Evolutionary conservation across 176 grass and related monocot genomes (phyloP).

Genomic region (Carex scoparia): DNA sequence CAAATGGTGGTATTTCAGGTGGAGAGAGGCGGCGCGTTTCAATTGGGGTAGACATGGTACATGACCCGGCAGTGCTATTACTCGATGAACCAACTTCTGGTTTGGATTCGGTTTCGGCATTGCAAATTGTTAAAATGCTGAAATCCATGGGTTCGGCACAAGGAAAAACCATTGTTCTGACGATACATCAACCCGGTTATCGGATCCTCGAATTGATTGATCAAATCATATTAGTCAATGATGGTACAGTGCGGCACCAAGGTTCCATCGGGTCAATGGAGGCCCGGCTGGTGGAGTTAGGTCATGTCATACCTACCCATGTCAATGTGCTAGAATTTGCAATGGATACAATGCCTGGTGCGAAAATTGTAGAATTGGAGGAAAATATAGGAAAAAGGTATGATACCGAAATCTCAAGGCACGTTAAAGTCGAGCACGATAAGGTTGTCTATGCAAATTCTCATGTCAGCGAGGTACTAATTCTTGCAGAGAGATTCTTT

Average conservation of each 20-base stretch:
- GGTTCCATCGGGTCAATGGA: conserved; percentile 54
- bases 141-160: conserved; percentile 41
- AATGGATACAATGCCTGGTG: conserved; percentile 52
- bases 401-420: not conserved
- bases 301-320: conserved; percentile 59
- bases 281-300: conserved; percentile 39
- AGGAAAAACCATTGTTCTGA: conserved; percentile 74
- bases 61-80: conserved; percentile 73
- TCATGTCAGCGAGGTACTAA: conserved; percentile 31
- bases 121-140: conserved; percentile 82
- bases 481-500: conserved; percentile 45
- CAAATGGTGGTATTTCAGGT: conserved; percentile 44
- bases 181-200: conserved; percentile 85
- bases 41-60: conserved; percentile 79
- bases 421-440: conserved; percentile 1
- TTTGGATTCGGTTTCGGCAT: conserved; percentile 64
- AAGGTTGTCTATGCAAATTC: conserved; percentile 49
- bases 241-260: conserved; percentile 63
- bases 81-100: conserved; percentile 93
- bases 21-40: conserved; percentile 77
- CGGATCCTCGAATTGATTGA: conserved; percentile 81
- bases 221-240: conserved; percentile 63
- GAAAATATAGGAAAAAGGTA: conserved; percentile 1
- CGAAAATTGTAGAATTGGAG: conserved; percentile 10
- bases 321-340: conserved; percentile 92